Evolutionary conservation across 331 rosid genomes (phyloP).

Genomic region (Telfairia occidentalis): DNA sequence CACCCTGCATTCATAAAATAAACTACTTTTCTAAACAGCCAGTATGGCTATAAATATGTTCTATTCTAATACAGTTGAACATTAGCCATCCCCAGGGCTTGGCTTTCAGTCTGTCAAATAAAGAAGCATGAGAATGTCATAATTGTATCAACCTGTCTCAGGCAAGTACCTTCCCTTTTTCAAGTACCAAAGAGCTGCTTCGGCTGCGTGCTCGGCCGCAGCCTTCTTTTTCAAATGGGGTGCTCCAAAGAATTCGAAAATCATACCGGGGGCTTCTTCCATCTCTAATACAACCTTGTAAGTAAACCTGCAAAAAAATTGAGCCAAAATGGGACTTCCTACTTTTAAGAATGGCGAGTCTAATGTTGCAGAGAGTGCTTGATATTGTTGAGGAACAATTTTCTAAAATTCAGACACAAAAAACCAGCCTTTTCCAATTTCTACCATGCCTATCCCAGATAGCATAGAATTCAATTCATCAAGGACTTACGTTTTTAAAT

Average conservation of each 20-base stretch:
- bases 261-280: conserved; percentile 38
- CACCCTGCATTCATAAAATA: background rate
- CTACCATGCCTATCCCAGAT: background rate
- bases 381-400: background rate
- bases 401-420: background rate
- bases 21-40: background rate
- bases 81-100: background rate
- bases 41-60: background rate
- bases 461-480: conserved; percentile 3
- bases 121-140: background rate
- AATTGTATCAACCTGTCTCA: background rate
- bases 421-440: background rate
- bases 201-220: conserved; percentile 76
- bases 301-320: conserved; percentile 43
- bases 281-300: conserved; percentile 47
- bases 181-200: conserved; percentile 77
- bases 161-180: conserved; percentile 32
- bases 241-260: conserved; percentile 43
- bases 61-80: background rate
- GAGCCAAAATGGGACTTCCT: background rate
- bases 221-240: conserved; percentile 49
- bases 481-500: conserved; percentile 56
- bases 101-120: background rate
- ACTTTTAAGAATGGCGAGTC: background rate
- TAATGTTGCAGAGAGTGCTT: background rate